Evolutionary conservation across 2,329 filamentous ascomycete genomes (phyloP), one percentile per base, ranked within the genome.

Genomic region (Cytospora paraplurivora): DNA sequence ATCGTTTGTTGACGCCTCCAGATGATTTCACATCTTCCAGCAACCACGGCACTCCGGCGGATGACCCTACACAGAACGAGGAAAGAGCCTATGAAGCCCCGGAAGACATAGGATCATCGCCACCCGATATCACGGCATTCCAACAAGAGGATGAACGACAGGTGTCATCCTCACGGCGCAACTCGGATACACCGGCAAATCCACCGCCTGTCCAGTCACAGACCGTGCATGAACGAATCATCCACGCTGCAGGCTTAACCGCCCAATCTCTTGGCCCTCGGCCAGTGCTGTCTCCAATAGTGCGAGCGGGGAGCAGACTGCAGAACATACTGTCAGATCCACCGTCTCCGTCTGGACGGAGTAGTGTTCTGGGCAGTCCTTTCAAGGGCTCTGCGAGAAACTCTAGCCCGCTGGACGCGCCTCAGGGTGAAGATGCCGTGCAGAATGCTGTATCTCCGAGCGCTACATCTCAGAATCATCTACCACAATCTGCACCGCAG

Each of bases 301-400:
- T 87, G n/a, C 78, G 84, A 53, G 84, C 79, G 33, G 84, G 84
- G 3, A 77, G 82, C 55, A 83, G 80, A 35, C 72, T 87, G 15
- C 84, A 86, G 69, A 84, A 79, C 63, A 81, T 87, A 44, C 84
- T 85, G 12, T 85, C 84, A 0, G 84, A 86, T 66, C 82, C 82
- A 8, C 82, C 84, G 0, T 86, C 85, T 0, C 84, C 85, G 1
- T 81, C 81, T 57, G 77, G 73, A 7, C 77, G 76, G n/a, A 81
- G 82, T 51, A 77, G 77, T 38, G 79, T 81, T 12, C 73, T 87
- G 2, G 78, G 83, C 15, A 87, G 85, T 62, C 85, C 85, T 0
- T 87, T 87, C 67, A 77, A 81, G 58, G 72, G 76, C 15, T 76
- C 76, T 2, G 64, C 68, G 12, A 66, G 70, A 38, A 73, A 73